Conservation (phyloP, 2,329 filamentous ascomycete species). For the Phaeosphaeria sp. region DNA sequence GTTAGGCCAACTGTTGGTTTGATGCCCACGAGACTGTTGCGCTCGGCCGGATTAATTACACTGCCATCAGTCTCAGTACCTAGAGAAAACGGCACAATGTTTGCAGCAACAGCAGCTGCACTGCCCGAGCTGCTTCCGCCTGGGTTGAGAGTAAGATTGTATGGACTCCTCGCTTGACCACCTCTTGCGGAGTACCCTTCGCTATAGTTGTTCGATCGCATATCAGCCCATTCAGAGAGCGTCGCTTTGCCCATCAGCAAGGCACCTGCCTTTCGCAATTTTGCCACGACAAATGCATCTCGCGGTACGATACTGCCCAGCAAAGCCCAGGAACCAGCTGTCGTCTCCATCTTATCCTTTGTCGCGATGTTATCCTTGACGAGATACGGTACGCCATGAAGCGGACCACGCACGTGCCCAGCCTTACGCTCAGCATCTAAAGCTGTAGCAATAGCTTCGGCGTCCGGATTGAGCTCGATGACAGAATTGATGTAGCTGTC, state of each 20-base stretch:
- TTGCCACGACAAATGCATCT: conserved; percentile 70
- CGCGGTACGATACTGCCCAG: conserved; percentile 70
- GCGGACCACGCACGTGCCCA: conserved; percentile 66
- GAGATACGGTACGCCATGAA: conserved; percentile 78
- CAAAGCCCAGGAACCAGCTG: conserved; percentile 72
- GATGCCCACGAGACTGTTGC: conserved; percentile 73
- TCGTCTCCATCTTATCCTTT: conserved; percentile 75
- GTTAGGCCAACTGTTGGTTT: conserved; percentile 79
- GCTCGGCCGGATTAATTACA: conserved; percentile 73
- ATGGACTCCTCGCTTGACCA: conserved; percentile 55
- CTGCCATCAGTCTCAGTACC: conserved; percentile 76
- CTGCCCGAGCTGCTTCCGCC: conserved; percentile 74
- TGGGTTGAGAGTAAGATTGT: conserved; percentile 71
- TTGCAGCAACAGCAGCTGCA: conserved; percentile 69
- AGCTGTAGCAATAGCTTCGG: conserved; percentile 64
- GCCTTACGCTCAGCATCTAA: conserved; percentile 66
- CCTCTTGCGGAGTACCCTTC: conserved; percentile 44
- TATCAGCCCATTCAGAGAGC: conserved; percentile 73
- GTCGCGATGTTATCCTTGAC: conserved; percentile 69
- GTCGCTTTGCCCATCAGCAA: conserved; percentile 73
- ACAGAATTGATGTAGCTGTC: conserved; percentile 69
- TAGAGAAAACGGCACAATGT: conserved; percentile 68
- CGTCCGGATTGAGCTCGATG: conserved; percentile 73
- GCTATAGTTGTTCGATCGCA: conserved; percentile 42
- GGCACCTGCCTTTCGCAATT: conserved; percentile 70